phyloP scores from a whole-genome alignment of 345 rosid genomes.

The Cochlearia excelsa region DNA sequence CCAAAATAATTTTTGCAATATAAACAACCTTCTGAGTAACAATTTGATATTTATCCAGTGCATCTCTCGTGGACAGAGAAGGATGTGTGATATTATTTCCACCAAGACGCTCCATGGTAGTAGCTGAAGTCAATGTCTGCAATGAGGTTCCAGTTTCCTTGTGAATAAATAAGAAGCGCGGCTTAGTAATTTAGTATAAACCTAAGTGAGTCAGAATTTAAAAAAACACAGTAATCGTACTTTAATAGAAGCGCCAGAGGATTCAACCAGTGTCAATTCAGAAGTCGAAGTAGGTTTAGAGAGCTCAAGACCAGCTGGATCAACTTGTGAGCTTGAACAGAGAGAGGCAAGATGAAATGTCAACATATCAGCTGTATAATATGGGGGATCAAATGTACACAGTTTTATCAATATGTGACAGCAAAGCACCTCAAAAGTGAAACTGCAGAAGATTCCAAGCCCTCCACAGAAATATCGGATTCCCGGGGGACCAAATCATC shows the following conservation, averaged over 20 bases:
- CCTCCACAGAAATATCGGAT: constrained; percentile 58
- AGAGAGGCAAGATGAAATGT: constrained; percentile 40
- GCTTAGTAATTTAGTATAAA: constrained; percentile 17
- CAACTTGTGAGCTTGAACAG: constrained; percentile 49
- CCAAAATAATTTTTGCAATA: constrained; percentile 1
- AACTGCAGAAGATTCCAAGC: constrained; percentile 53
- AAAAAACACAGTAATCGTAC: constrained; percentile 35
- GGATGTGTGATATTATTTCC: constrained; percentile 60
- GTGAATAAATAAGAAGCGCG: constrained; percentile 13
- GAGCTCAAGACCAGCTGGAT: constrained; percentile 46
- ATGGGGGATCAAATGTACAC: constrained; percentile 1
- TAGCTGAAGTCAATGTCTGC: constrained; percentile 51
- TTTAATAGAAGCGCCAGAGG: constrained; percentile 45
- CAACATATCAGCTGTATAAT: constrained; percentile 16
- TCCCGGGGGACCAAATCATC: constrained; percentile 55
- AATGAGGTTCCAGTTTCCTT: constrained; percentile 52
- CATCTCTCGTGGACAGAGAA: constrained; percentile 79
- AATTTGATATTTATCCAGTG: constrained; percentile 82
- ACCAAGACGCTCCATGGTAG: constrained; percentile 60
- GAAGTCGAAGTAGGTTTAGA: constrained; percentile 46
- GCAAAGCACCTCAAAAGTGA: constrained; percentile 52
- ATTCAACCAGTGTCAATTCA: constrained; percentile 50
- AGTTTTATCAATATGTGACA: background rate
- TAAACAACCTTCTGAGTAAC: constrained; percentile 72
- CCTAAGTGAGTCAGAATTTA: constrained; percentile 16